Evolutionary conservation across 108 stramenopile species (phyloP).

Genomic region (Ochromonas danica): DNA sequence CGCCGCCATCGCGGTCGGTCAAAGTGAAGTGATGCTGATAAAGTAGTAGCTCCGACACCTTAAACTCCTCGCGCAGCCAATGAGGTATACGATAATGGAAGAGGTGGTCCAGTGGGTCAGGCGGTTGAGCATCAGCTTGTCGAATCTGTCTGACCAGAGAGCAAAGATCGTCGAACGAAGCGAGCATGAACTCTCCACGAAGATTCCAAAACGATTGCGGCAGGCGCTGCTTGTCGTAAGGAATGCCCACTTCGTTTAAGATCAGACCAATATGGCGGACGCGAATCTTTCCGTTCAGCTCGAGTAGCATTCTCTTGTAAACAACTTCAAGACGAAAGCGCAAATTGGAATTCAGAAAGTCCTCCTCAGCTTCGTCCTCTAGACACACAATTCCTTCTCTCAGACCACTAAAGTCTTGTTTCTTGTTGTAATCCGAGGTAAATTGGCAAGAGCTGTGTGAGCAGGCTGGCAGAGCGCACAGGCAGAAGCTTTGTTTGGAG

Average conservation of each 20-base stretch:
- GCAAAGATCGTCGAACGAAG: not conserved
- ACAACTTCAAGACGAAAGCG: too few species aligned
- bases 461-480: too few species aligned
- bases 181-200: not conserved
- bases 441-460: too few species aligned
- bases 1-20: not conserved
- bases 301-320: too few species aligned
- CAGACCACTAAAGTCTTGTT: too few species aligned
- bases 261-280: not conserved
- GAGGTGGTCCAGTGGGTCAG: not conserved
- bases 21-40: slow-evolving; percentile 10
- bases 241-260: not conserved
- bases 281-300: not conserved
- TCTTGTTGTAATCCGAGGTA: too few species aligned
- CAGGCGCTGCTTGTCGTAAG: not conserved
- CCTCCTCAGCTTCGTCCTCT: too few species aligned
- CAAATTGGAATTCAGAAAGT: too few species aligned
- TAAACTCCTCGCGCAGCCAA: slow-evolving; percentile 23
- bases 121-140: not conserved
- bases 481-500: too few species aligned
- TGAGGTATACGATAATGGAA: not conserved
- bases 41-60: not conserved
- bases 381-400: too few species aligned
- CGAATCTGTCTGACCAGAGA: not conserved
- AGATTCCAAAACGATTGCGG: not conserved